These are phyloP conservation scores for Puccinia brachypodii DNA, from an alignment of 1,284 basidiomycete genomes.

Conservation along the genomic window DNA sequence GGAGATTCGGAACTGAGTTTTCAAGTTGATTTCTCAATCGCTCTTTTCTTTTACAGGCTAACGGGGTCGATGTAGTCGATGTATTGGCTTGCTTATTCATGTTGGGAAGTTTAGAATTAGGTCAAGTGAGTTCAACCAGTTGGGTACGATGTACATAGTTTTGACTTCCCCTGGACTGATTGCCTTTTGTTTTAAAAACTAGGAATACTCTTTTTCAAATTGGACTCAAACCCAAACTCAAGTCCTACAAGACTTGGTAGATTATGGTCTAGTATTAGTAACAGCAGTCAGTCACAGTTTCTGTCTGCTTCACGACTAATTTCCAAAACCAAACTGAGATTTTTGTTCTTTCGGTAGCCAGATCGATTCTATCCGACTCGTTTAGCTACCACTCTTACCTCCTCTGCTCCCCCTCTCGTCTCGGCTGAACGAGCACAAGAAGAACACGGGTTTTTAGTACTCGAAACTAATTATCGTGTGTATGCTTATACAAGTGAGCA, in stretches of 20 bases:
- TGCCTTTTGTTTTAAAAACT: slow-evolving; percentile 30
- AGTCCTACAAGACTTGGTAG: slow-evolving; percentile 87
- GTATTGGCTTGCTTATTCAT: slow-evolving; percentile 93
- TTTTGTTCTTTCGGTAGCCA: slow-evolving; percentile 56
- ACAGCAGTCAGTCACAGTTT: slow-evolving; percentile 15
- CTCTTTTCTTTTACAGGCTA: slow-evolving; percentile 62
- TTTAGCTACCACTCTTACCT: slow-evolving; percentile 83
- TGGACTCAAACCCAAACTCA: slow-evolving; percentile 75
- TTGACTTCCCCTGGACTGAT: too few relatives aligned
- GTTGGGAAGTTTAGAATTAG: slow-evolving; percentile 88
- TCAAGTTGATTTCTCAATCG: not conserved
- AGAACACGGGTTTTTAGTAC: slow-evolving; percentile 82
- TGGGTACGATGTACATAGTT: too few relatives aligned
- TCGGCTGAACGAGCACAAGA: slow-evolving; percentile 66
- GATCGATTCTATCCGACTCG: slow-evolving; percentile 92
- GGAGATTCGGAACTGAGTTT: not conserved
- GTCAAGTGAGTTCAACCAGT: slow-evolving; percentile 64
- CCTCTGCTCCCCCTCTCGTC: slow-evolving; percentile 68
- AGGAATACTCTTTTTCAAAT: slow-evolving; percentile 86
- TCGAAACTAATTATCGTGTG: slow-evolving; percentile 97
- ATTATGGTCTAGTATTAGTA: slow-evolving; percentile 86
- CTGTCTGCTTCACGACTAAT: not conserved
- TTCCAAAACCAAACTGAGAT: slow-evolving; percentile 1
- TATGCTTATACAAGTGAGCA: slow-evolving; percentile 91
- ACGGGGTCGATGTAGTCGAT: slow-evolving; percentile 87